These are phyloP conservation scores for Dryas octopetala DNA, from an alignment of 306 rosid genomes.

Conservation along the genomic window DNA sequence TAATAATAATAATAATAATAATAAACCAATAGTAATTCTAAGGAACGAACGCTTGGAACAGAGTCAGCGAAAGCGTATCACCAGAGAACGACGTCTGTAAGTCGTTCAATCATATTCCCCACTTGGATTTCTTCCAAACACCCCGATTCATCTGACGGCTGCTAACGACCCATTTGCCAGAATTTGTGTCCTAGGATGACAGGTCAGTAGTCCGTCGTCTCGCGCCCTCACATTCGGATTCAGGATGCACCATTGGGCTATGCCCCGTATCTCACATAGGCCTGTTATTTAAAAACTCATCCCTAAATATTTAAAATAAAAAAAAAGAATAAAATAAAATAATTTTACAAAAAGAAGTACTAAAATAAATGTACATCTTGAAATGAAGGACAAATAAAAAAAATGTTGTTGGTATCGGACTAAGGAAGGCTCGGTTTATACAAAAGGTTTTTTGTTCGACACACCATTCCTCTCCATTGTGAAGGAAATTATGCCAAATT, in stretches of 20 bases:
- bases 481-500: too few species aligned
- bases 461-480: too few species aligned
- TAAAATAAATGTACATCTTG: too few species aligned
- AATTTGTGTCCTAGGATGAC: neutral
- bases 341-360: too few species aligned
- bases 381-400: too few species aligned
- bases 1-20: neutral
- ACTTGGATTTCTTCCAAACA: slow-evolving; percentile 1
- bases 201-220: neutral
- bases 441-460: too few species aligned
- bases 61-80: slow-evolving; percentile 13
- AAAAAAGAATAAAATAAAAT: too few species aligned
- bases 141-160: slow-evolving; percentile 29
- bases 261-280: neutral
- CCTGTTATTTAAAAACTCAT: too few species aligned
- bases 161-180: slow-evolving; percentile 15
- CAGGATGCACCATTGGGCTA: neutral
- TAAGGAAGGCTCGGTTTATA: too few species aligned
- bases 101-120: neutral
- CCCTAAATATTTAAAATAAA: too few species aligned
- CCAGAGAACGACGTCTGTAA: slow-evolving; percentile 31
- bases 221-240: neutral
- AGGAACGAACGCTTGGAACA: slow-evolving; percentile 9
- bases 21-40: slow-evolving; percentile 4
- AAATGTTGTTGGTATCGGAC: too few species aligned